phyloP scores from a whole-genome alignment of 2,329 filamentous ascomycete genomes.

The Calonectria pseudoreteaudii region DNA sequence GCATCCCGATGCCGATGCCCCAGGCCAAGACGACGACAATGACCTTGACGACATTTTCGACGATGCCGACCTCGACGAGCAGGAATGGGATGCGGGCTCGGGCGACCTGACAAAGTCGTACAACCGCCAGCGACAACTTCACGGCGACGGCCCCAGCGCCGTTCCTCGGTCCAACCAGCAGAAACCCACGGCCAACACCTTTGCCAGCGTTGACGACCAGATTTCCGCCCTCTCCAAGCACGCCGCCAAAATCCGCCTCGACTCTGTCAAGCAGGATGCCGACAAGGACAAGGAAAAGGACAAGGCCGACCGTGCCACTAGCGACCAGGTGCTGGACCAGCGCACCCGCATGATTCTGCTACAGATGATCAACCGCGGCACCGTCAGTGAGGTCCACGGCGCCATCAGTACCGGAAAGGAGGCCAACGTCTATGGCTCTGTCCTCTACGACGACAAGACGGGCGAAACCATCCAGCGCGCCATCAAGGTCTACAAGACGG shows the following conservation, averaged over 20 bases:
- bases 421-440: slow-evolving; percentile 95
- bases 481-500: slow-evolving; percentile 99
- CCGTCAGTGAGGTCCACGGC: slow-evolving; percentile 92
- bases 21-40: slow-evolving; percentile 38
- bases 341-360: slow-evolving; percentile 94
- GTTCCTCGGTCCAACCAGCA: slow-evolving; percentile 81
- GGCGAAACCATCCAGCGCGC: slow-evolving; percentile 77
- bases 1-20: slow-evolving; percentile 31
- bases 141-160: slow-evolving; percentile 59
- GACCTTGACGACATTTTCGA: slow-evolving; percentile 48
- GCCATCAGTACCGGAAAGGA: slow-evolving; percentile 98
- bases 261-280: slow-evolving; percentile 66
- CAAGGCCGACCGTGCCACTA: slow-evolving; percentile 92
- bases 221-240: slow-evolving; percentile 86
- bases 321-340: slow-evolving; percentile 93
- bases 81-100: slow-evolving; percentile 69
- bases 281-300: slow-evolving; percentile 74
- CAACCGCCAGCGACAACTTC: slow-evolving; percentile 82
- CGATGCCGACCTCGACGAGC: slow-evolving; percentile 71
- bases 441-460: slow-evolving; percentile 69
- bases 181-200: slow-evolving; percentile 83
- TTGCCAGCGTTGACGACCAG: slow-evolving; percentile 86
- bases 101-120: slow-evolving; percentile 86
- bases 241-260: slow-evolving; percentile 86
- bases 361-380: slow-evolving; percentile 93